Conservation (phyloP, 192 early-diverging fungal species). For the Backusella westeae region DNA sequence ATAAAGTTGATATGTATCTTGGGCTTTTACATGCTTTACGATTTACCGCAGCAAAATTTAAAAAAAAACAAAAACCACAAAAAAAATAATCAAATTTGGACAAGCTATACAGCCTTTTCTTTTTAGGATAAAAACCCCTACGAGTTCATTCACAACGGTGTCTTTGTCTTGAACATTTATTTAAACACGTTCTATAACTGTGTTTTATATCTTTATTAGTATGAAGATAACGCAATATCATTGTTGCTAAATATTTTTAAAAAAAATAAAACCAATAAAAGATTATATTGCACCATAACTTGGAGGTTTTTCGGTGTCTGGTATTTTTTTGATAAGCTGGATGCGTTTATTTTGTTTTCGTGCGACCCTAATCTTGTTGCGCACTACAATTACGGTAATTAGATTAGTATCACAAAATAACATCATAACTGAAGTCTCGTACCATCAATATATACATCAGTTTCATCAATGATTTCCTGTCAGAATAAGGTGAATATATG, state of each 20-base stretch:
- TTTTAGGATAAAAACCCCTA: background rate
- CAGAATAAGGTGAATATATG: background rate
- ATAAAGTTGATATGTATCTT: background rate
- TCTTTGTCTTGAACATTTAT: background rate
- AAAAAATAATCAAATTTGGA: conserved; percentile 1
- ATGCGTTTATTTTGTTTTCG: conserved; percentile 13
- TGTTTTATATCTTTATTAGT: background rate
- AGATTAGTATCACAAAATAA: background rate
- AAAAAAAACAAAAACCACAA: background rate
- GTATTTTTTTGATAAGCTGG: conserved; percentile 3
- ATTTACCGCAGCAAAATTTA: background rate
- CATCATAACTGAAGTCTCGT: background rate
- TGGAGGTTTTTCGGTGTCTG: background rate
- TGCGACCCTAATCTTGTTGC: conserved; percentile 49
- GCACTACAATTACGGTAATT: conserved; percentile 21
- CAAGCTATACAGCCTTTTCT: background rate
- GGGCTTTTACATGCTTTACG: background rate
- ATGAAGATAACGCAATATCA: background rate
- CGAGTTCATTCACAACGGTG: background rate
- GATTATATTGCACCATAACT: conserved; percentile 3
- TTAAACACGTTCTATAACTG: background rate
- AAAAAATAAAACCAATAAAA: background rate
- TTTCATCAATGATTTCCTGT: conserved; percentile 80
- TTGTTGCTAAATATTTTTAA: background rate
- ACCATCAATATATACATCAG: conserved; percentile 55